Conservation (phyloP, 176 grass and related monocot species). For the Pontederia paniculata region DNA sequence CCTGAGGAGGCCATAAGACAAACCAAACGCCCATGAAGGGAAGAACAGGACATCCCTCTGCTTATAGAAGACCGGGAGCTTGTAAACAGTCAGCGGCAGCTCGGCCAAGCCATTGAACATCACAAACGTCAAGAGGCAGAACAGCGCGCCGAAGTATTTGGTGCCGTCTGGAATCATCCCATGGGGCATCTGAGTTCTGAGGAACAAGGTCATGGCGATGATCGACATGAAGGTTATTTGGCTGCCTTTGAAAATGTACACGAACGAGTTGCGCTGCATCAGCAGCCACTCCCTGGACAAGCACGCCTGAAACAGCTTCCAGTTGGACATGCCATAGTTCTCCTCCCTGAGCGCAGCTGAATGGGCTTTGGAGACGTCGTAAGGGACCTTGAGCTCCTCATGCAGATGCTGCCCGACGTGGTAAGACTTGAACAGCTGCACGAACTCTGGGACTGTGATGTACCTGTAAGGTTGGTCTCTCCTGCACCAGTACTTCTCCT, state of each 20-base stretch:
- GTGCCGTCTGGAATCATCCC: slow-evolving; percentile 20
- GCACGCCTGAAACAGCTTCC: slow-evolving; percentile 38
- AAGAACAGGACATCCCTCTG: slow-evolving; percentile 64
- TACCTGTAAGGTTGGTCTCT: slow-evolving; percentile 29
- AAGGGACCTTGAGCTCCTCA: slow-evolving; percentile 37
- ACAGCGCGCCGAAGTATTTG: slow-evolving; percentile 41
- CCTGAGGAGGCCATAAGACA: slow-evolving; percentile 42
- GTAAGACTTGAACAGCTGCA: slow-evolving; percentile 39
- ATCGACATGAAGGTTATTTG: slow-evolving; percentile 38
- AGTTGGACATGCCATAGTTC: slow-evolving; percentile 49
- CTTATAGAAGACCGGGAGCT: slow-evolving; percentile 60
- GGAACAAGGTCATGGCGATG: slow-evolving; percentile 56
- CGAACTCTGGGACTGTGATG: slow-evolving; percentile 34
- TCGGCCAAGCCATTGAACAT: slow-evolving; percentile 58
- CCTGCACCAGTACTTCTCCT: slow-evolving; percentile 39
- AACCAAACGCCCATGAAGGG: slow-evolving; percentile 50
- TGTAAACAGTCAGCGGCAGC: slow-evolving; percentile 40
- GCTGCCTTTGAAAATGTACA: slow-evolving; percentile 43
- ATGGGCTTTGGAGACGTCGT: slow-evolving; percentile 45
- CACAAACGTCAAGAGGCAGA: slow-evolving; percentile 36
- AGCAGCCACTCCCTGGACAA: slow-evolving; percentile 51
- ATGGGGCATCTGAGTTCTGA: slow-evolving; percentile 57
- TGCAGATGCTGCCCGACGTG: slow-evolving; percentile 27
- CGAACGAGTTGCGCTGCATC: slow-evolving; percentile 55
- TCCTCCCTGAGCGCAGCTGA: slow-evolving; percentile 34